phyloP scores from a whole-genome alignment of 2,329 filamentous ascomycete species.

The Colletotrichum tofieldiae region DNA sequence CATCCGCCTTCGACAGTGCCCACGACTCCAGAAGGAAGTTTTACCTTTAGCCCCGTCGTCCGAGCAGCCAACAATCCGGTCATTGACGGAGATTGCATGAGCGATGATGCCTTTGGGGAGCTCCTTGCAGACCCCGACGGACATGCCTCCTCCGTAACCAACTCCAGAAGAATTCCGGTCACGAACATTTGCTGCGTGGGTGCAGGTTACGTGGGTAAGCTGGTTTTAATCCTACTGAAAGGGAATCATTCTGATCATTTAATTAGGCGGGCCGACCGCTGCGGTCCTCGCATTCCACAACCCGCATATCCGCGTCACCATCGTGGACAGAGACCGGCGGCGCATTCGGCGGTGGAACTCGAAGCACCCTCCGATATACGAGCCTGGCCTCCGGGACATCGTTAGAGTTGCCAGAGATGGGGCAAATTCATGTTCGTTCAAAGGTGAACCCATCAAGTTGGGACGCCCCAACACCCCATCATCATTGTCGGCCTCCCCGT shows the following conservation, averaged over 20 bases:
- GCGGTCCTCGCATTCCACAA: conserved; percentile 83
- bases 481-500: conserved; percentile 49
- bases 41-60: conserved; percentile 59
- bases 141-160: no score
- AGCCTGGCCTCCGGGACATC: conserved; percentile 79
- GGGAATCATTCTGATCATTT: not conserved
- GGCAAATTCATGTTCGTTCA: conserved; percentile 59
- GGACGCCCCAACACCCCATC: conserved; percentile 46
- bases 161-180: conserved; percentile 48
- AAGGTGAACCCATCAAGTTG: conserved; percentile 52
- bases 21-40: conserved; percentile 61
- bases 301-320: conserved; percentile 79
- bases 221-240: not conserved
- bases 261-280: conserved; percentile 79
- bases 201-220: conserved; percentile 82
- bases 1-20: conserved; percentile 57
- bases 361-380: conserved; percentile 80
- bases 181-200: conserved; percentile 81
- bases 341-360: conserved; percentile 84
- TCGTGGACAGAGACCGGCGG: conserved; percentile 77
- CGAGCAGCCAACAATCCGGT: conserved; percentile 45
- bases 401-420: conserved; percentile 76
- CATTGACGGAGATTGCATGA: conserved; percentile 37
- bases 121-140: not conserved
- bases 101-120: conserved; percentile 39